Percentiles rank a stretch among this genome's conserved stretches.
Conservation (phyloP, 1,139 yeast species). For the Candida gigantensis region DNA sequence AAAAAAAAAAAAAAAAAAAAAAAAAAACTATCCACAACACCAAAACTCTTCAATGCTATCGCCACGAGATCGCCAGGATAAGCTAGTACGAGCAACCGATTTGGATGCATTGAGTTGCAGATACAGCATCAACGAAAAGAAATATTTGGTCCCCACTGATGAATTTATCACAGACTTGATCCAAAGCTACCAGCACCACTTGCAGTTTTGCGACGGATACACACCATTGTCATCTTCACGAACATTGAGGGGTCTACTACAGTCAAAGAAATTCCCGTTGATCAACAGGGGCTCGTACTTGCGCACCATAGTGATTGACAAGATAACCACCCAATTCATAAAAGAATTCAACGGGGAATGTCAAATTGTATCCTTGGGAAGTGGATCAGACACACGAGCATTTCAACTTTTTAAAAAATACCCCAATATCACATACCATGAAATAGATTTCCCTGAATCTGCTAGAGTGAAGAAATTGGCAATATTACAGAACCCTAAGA, state of each 20-base stretch:
- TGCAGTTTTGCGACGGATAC: slow-evolving; percentile 43
- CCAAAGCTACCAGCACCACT: slow-evolving; percentile 36
- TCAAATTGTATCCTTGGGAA: slow-evolving; percentile 83
- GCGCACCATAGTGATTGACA: slow-evolving; percentile 65
- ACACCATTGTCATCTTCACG: slow-evolving; percentile 43
- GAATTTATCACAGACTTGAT: slow-evolving; percentile 46
- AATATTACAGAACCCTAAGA: slow-evolving; percentile 33
- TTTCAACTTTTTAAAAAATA: slow-evolving; percentile 45
- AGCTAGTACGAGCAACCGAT: slow-evolving; percentile 70
- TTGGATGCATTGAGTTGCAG: slow-evolving; percentile 83
- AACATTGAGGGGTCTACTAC: slow-evolving; percentile 40
- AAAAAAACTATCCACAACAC: background rate
- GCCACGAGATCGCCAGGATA: slow-evolving; percentile 43
- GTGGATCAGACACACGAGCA: slow-evolving; percentile 93
- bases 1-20: slow-evolving; percentile 1
- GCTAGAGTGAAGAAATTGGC: slow-evolving; percentile 60
- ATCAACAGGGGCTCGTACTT: slow-evolving; percentile 83
- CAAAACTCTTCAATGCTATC: slow-evolving; percentile 28
- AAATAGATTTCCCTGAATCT: slow-evolving; percentile 73
- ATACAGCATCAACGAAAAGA: slow-evolving; percentile 52
- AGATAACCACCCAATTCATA: slow-evolving; percentile 53
- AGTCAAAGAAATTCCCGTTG: slow-evolving; percentile 65
- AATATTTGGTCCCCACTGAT: slow-evolving; percentile 57
- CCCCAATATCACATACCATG: slow-evolving; percentile 51
- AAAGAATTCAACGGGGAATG: slow-evolving; percentile 25